A percentile compares a stretch with the other conserved stretches of the same genome.
These are phyloP conservation scores for Podospora australis DNA, from an alignment of 495 filamentous ascomycete genomes.

Conservation along the genomic window DNA sequence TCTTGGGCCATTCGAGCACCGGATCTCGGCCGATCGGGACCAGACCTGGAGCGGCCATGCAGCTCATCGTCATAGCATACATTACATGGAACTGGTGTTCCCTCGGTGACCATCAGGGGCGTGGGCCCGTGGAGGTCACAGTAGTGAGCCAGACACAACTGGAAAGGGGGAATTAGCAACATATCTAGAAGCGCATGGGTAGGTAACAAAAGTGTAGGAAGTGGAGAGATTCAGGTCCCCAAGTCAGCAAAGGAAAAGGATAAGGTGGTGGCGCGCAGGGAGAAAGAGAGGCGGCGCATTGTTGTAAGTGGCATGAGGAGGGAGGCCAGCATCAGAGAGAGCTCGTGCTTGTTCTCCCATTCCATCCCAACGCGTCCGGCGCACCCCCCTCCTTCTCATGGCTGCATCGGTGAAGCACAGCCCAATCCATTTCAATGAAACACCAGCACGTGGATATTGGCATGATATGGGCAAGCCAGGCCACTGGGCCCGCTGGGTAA, in stretches of 20 bases:
- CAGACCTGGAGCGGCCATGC: constrained; percentile 2
- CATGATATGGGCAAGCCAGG: not conserved
- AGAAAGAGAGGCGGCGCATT: constrained; percentile 1
- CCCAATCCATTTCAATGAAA: constrained; percentile 12
- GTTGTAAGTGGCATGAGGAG: not conserved
- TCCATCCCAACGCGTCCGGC: too few relatives aligned
- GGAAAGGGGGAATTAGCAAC: constrained; percentile 36
- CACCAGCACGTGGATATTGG: constrained; percentile 11
- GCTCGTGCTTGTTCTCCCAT: too few relatives aligned
- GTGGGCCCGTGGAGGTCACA: constrained; percentile 95
- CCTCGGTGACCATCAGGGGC: constrained; percentile 90
- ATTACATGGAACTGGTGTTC: constrained; percentile 67
- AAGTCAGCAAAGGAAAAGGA: constrained; percentile 1
- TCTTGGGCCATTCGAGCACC: constrained; percentile 22
- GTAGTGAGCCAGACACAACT: constrained; percentile 95
- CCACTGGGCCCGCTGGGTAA: constrained; percentile 3
- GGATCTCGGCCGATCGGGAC: constrained; percentile 27
- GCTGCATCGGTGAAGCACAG: too few relatives aligned
- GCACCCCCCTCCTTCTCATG: too few relatives aligned
- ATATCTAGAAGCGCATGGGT: constrained; percentile 1
- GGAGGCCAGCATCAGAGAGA: too few relatives aligned
- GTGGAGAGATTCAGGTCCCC: not conserved
- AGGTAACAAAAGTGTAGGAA: not conserved
- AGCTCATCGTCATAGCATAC: constrained; percentile 57
- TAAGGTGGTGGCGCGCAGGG: constrained; percentile 3